Percentiles rank a stretch among this genome's conserved stretches.
These are phyloP conservation scores for Pterula multifida DNA, from an alignment of 1,284 basidiomycete genomes.

Conservation along the genomic window DNA sequence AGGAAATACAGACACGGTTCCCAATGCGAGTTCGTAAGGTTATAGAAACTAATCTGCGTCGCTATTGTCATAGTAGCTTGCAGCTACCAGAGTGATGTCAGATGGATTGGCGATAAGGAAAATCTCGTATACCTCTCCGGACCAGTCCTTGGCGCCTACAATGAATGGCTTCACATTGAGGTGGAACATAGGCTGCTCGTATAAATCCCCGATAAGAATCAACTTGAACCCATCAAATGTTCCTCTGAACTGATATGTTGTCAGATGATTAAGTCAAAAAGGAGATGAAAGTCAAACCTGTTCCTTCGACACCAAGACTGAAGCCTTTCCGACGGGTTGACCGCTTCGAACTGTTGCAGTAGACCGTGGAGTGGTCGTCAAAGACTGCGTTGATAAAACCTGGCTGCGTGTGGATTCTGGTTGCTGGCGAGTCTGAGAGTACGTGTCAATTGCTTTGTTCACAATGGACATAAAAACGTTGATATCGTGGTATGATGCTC, in stretches of 20 bases:
- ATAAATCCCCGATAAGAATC: constrained; percentile 88
- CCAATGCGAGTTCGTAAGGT: constrained; percentile 96
- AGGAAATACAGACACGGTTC: constrained; percentile 63
- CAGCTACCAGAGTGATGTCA: constrained; percentile 33
- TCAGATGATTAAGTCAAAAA: constrained; percentile 5
- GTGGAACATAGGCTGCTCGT: constrained; percentile 93
- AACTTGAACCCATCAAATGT: constrained; percentile 87
- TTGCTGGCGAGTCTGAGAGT: constrained; percentile 16
- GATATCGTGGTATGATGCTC: constrained; percentile 90
- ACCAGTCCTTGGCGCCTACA: constrained; percentile 88
- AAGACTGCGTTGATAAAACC: not conserved
- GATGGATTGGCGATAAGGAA: constrained; percentile 3
- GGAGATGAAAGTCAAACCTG: constrained; percentile 33
- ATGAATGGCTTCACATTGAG: constrained; percentile 79
- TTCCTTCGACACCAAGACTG: constrained; percentile 69
- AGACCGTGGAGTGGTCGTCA: not conserved
- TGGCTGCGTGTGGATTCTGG: not conserved
- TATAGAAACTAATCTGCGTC: constrained; percentile 90
- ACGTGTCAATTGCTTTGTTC: constrained; percentile 78
- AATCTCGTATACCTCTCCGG: constrained; percentile 56
- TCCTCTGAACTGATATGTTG: constrained; percentile 51
- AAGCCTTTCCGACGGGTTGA: constrained; percentile 38
- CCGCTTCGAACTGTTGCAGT: not conserved
- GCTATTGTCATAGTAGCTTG: constrained; percentile 74
- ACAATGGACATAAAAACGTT: constrained; percentile 82